Percentiles rank a stretch among this genome's conserved stretches.
These are phyloP conservation scores for Serendipita sp. DNA, from an alignment of 768 basidiomycete species.

Conservation along the genomic window DNA sequence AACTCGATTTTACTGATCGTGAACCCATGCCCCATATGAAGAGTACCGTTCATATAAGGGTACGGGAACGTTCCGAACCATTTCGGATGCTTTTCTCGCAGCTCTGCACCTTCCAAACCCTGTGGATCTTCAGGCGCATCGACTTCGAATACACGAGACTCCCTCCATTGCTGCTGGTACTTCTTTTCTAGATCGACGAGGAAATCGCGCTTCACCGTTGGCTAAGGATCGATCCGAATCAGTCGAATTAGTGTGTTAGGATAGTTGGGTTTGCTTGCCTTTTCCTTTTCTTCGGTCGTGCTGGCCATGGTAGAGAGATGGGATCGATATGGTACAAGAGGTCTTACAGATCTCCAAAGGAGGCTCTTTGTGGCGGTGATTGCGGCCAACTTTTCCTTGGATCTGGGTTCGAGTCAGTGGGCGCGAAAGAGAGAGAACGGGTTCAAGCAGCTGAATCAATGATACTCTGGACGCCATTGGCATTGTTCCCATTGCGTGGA, in stretches of 20 bases:
- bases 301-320: background rate
- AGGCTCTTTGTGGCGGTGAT: background rate
- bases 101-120: constrained; percentile 19
- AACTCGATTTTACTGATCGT: constrained; percentile 95
- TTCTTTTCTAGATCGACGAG: constrained; percentile 67
- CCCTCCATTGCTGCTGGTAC: constrained; percentile 71
- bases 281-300: background rate
- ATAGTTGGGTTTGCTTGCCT: background rate
- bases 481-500: no score
- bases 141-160: constrained; percentile 67
- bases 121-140: constrained; percentile 60
- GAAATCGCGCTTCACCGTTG: constrained; percentile 92
- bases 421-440: background rate
- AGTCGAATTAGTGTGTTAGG: background rate
- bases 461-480: no score
- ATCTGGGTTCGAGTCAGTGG: background rate
- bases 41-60: constrained; percentile 97
- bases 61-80: constrained; percentile 96
- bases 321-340: background rate
- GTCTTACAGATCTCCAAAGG: background rate
- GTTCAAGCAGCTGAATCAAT: no score
- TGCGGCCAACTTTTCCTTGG: background rate
- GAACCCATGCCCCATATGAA: constrained; percentile 96
- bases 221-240: constrained; percentile 8
- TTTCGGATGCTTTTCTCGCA: constrained; percentile 72